Conservation (phyloP, 176 grass and related monocot species). For the Oryza rufipogon region DNA sequence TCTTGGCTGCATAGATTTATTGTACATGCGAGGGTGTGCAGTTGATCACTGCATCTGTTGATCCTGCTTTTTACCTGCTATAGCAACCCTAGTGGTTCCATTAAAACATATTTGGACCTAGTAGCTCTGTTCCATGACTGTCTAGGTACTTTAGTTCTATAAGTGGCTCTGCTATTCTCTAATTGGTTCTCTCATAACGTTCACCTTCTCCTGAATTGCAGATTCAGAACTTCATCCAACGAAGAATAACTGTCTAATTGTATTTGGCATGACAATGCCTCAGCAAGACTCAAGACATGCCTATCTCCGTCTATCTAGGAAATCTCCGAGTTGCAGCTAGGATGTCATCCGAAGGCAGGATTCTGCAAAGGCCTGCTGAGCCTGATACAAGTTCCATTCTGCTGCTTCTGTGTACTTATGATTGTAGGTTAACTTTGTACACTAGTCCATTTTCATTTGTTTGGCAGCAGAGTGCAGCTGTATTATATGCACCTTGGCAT, state of each 20-base stretch:
- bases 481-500: not conserved
- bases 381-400: not conserved
- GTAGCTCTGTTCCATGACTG: not conserved
- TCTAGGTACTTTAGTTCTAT: not conserved
- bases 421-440: conserved; percentile 25
- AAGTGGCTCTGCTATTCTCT: conserved; percentile 14
- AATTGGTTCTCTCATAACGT: conserved; percentile 19
- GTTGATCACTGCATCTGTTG: not conserved
- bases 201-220: conserved; percentile 45
- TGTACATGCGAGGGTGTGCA: conserved; percentile 4
- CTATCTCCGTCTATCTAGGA: conserved; percentile 44
- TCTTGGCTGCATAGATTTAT: not conserved
- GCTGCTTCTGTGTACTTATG: conserved; percentile 11
- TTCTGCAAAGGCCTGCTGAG: conserved; percentile 12
- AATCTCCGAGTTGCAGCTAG: conserved; percentile 26
- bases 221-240: conserved; percentile 41
- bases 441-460: conserved; percentile 15
- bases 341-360: conserved; percentile 30
- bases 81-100: not conserved
- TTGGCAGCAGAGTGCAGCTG: conserved; percentile 14
- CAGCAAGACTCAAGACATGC: conserved; percentile 41
- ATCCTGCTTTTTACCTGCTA: not conserved
- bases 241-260: conserved; percentile 48
- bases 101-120: not conserved
- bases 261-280: conserved; percentile 47